A percentile compares a stretch with the other conserved stretches of the same genome.
phyloP scores from a whole-genome alignment of 1,284 basidiomycete species.

The Filobasidium uniguttulatum region DNA sequence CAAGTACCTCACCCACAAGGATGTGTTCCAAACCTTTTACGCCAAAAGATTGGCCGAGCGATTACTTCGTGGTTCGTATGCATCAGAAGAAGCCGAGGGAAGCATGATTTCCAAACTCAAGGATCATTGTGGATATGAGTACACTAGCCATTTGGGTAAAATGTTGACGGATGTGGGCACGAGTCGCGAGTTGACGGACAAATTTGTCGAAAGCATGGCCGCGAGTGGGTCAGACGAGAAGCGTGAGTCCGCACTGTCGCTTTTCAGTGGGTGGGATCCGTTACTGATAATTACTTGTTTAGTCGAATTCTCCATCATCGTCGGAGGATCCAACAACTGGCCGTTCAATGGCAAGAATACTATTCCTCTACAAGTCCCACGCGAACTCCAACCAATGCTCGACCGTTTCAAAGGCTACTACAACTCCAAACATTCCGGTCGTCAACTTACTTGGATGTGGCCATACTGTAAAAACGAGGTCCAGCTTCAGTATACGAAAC shows the following conservation, averaged over 20 bases:
- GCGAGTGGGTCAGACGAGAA: constrained; percentile 42
- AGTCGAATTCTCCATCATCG: constrained; percentile 85
- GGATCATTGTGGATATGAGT: constrained; percentile 96
- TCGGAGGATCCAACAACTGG: constrained; percentile 94
- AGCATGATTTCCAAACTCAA: constrained; percentile 99
- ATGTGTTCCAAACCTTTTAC: constrained; percentile 99
- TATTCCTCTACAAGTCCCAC: constrained; percentile 69
- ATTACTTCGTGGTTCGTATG: constrained; percentile 80
- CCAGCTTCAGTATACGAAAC: constrained; percentile 76
- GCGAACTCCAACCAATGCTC: constrained; percentile 72
- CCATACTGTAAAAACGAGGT: constrained; percentile 95
- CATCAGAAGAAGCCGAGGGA: constrained; percentile 91
- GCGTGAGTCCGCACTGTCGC: constrained; percentile 32
- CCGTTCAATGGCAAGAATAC: constrained; percentile 70
- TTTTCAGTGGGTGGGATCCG: neutral
- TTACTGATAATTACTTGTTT: neutral
- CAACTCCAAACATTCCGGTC: constrained; percentile 75
- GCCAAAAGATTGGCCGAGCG: constrained; percentile 91
- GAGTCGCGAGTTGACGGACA: constrained; percentile 89
- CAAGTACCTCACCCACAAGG: constrained; percentile 99
- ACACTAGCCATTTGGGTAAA: constrained; percentile 91
- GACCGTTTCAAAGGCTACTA: constrained; percentile 91
- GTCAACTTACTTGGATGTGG: constrained; percentile 96
- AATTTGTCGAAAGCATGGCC: constrained; percentile 88
- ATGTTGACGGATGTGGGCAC: constrained; percentile 99